Percentiles rank a stretch among this genome's conserved stretches.
Conservation (phyloP, 164 flowering plant species). For the Dillenia suffruticosa region DNA sequence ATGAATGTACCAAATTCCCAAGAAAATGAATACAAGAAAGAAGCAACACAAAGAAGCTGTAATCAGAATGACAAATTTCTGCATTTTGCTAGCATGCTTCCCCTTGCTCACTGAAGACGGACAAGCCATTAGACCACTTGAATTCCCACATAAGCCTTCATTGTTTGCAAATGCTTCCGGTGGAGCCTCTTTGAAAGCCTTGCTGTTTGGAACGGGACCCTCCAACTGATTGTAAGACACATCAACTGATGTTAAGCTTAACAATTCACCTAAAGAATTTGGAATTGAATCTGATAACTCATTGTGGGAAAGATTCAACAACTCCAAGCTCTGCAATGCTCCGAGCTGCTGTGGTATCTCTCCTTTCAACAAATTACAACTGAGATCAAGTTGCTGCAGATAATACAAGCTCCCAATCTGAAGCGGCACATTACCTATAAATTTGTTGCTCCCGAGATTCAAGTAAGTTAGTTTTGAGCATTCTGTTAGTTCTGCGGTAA, state of each 20-base stretch:
- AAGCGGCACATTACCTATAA: background rate
- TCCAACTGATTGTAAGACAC: background rate
- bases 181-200: background rate
- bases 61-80: background rate
- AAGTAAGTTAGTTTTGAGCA: background rate
- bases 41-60: no score
- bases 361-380: background rate
- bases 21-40: no score
- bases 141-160: background rate
- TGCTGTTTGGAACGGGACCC: background rate
- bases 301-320: slow-evolving; percentile 5
- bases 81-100: background rate
- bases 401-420: background rate
- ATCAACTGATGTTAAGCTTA: background rate
- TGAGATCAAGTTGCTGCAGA: slow-evolving; percentile 2
- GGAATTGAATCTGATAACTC: background rate
- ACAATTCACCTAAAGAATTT: background rate
- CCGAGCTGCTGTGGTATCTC: background rate
- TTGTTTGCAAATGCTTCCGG: background rate
- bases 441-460: slow-evolving; percentile 1
- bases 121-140: background rate
- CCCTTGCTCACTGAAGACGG: no score
- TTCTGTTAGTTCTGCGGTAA: no score
- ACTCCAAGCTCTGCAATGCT: background rate
- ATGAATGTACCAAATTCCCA: no score